A percentile compares a stretch with the other conserved stretches of the same genome.
phyloP scores from a whole-genome alignment of 305 asterid species.

The Fraxinus sp. region DNA sequence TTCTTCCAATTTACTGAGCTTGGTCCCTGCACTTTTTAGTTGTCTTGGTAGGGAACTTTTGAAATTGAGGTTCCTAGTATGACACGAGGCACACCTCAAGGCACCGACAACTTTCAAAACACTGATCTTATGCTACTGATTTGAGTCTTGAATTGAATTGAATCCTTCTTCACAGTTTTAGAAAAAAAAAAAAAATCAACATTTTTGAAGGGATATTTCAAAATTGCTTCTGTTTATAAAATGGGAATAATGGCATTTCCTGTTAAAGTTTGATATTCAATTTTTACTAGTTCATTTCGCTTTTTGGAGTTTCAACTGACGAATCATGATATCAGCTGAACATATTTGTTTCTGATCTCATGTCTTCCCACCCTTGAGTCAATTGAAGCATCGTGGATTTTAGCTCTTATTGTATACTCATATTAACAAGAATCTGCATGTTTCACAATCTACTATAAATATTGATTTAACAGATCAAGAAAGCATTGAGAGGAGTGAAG shows the following conservation, averaged over 20 bases:
- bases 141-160: neutral
- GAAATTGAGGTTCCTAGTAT: neutral
- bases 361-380: neutral
- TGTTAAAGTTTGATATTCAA: neutral
- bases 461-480: slow-evolving; percentile 52
- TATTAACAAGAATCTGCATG: neutral
- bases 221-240: neutral
- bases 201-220: neutral
- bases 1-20: neutral
- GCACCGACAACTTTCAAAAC: neutral
- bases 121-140: neutral
- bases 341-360: neutral
- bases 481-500: slow-evolving; percentile 73
- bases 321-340: neutral
- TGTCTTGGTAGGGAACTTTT: neutral
- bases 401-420: neutral
- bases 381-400: neutral
- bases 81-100: neutral
- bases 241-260: neutral
- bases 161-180: neutral
- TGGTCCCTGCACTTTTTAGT: neutral
- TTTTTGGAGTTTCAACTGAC: neutral
- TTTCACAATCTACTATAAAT: neutral
- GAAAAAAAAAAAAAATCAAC: neutral
- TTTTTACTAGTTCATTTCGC: neutral